Conservation (phyloP, 2,329 filamentous ascomycete species). For the Aspergillus tamarii region DNA sequence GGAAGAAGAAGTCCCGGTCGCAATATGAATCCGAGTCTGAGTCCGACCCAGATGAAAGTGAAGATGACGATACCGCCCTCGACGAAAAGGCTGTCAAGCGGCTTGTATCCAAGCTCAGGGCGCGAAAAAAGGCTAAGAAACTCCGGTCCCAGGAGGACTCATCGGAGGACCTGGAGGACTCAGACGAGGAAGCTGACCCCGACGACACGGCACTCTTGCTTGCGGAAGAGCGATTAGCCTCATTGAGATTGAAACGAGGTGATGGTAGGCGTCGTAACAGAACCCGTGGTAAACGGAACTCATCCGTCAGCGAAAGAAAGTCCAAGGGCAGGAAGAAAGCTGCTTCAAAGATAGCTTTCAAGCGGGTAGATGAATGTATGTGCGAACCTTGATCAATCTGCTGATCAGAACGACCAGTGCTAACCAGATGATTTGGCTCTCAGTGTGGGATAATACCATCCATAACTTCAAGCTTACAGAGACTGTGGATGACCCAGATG, state of each 20-base stretch:
- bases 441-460: conserved; percentile 58
- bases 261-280: conserved; percentile 22
- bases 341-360: conserved; percentile 65
- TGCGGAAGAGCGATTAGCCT: conserved; percentile 27
- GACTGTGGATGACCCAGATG: conserved; percentile 64
- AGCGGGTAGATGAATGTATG: conserved; percentile 65
- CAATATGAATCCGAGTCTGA: conserved; percentile 28
- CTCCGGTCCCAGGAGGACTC: conserved; percentile 30
- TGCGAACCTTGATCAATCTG: conserved; percentile 13
- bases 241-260: conserved; percentile 22
- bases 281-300: conserved; percentile 18
- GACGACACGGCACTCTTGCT: conserved; percentile 26
- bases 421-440: background rate
- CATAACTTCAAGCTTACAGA: conserved; percentile 71
- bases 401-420: background rate
- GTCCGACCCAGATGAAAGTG: conserved; percentile 32
- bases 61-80: conserved; percentile 27
- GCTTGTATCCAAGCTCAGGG: conserved; percentile 36
- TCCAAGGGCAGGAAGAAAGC: conserved; percentile 48
- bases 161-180: conserved; percentile 37
- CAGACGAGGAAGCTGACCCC: conserved; percentile 34
- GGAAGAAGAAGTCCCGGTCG: conserved; percentile 44
- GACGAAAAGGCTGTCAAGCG: conserved; percentile 39
- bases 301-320: conserved; percentile 23
- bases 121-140: conserved; percentile 38